Conservation (phyloP, 345 rosid species). For the Eucalyptus microcorys region DNA sequence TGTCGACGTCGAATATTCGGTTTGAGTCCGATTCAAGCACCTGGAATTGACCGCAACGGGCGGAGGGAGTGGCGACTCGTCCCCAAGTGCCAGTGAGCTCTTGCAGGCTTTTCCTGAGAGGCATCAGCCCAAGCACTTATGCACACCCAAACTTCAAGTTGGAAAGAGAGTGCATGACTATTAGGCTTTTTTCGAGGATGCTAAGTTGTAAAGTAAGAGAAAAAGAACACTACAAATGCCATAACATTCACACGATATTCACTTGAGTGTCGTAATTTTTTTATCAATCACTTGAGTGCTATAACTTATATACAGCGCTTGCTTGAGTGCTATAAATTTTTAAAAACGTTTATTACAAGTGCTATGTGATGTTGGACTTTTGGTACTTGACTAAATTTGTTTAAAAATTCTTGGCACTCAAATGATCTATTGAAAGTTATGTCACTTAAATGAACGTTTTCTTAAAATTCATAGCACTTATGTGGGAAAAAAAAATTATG, state of each 20-base stretch:
- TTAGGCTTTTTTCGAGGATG: background rate
- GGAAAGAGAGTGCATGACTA: background rate
- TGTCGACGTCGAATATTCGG: background rate
- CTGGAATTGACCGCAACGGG: background rate
- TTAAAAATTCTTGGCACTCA: background rate
- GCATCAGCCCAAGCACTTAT: background rate
- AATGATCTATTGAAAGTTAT: too few relatives aligned
- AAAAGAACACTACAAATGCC: too few relatives aligned
- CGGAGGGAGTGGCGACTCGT: background rate
- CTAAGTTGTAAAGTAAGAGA: background rate
- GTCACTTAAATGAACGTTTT: background rate
- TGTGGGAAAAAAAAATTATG: too few relatives aligned
- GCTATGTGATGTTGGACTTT: accelerated
- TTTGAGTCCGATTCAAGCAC: background rate
- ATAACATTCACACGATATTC: accelerated
- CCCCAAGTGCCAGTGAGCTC: background rate
- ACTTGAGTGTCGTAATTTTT: too few relatives aligned
- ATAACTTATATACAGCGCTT: accelerated
- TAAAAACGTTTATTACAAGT: too few relatives aligned
- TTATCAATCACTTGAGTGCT: too few relatives aligned
- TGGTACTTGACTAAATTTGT: accelerated
- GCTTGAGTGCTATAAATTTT: accelerated
- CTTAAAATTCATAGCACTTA: background rate
- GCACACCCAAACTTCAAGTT: background rate
- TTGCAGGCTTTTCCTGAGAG: background rate